Base-by-base conservation (phyloP, 2,329 filamentous ascomycete species). In the Fusarium pseudonygamai region DNA sequence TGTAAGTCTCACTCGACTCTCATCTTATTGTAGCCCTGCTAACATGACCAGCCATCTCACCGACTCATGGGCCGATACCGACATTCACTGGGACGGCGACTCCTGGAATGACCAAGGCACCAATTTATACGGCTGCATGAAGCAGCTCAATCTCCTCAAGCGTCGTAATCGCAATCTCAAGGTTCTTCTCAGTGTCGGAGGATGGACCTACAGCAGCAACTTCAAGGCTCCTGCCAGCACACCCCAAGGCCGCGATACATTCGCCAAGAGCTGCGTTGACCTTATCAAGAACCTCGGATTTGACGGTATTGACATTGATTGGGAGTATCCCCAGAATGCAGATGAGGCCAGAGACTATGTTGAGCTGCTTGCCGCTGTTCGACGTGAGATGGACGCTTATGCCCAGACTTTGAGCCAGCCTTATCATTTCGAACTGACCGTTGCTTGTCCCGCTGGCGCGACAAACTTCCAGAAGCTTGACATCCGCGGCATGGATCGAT, bases 191-290 rank as follows among this genome's bases (percentile, higher is more conserved):
- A 95, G 92, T 60, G 93, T 98, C 70, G 95, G 95, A 69, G 96
- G 96, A 57, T 98, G 95, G 95, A 97, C 95, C 0, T 97, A 97
- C 82, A 93, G 92, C 71, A 85, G 89, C 81, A 96, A 97, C 84
- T 97, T 98, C 82, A 87, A 89, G n/a, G 84, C 83, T 34, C 93
- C 94, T 0, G 92, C 92, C 2, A 93, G 92, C 46, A 94, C 93
- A 0, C 85, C 89, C 0, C 82, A 88, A 30, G 94, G 94, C 14
- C 89, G 95, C 13, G 85, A 86, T 36, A 87, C 80, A 3, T 98
- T 98, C 82, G 95, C 94, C 14, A 85, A 87, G 57, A 90, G 89
- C 34, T 92, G 93, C 39, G 92, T 97, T 2, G 87, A 90, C 28
- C 84, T 98, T 40, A 86, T 98, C 76, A 92, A 93, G 80, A 90